These are phyloP conservation scores for Phoma sp. DNA, from an alignment of 2,329 filamentous ascomycete species.

Conservation along the genomic window DNA sequence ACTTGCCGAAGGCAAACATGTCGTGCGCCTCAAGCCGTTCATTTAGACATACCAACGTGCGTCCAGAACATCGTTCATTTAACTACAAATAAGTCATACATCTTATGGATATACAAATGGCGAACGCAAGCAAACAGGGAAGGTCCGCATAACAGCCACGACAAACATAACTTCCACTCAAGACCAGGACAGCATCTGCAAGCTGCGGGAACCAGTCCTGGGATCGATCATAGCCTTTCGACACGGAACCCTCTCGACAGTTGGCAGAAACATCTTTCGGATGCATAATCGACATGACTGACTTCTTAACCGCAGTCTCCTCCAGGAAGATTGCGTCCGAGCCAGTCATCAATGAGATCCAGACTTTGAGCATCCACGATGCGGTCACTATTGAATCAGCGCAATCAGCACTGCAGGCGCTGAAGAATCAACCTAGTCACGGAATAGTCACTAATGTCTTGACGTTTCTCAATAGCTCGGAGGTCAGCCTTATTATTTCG, in stretches of 20 bases:
- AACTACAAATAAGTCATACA: too few relatives aligned
- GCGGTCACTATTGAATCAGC: conserved; percentile 36
- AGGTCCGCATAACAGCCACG: background rate
- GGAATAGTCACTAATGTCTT: conserved; percentile 62
- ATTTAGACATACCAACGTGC: background rate
- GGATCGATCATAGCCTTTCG: background rate
- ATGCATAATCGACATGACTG: conserved; percentile 50
- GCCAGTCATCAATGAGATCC: conserved; percentile 25
- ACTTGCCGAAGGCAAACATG: conserved; percentile 27
- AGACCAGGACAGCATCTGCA: background rate
- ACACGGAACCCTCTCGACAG: background rate
- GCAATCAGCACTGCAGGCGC: conserved; percentile 62
- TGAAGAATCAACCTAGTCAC: conserved; percentile 69
- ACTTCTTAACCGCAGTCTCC: conserved; percentile 57
- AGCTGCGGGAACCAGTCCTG: background rate
- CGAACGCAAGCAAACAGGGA: background rate
- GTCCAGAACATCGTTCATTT: too few relatives aligned
- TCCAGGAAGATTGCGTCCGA: conserved; percentile 36
- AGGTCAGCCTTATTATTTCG: conserved; percentile 66
- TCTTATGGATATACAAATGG: background rate
- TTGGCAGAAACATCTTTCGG: background rate
- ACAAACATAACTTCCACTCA: background rate
- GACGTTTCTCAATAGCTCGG: conserved; percentile 55
- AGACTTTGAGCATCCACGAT: conserved; percentile 19
- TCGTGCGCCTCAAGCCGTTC: conserved; percentile 5